phyloP scores from a whole-genome alignment of 176 grass and related monocot species.

The Raddia distichophylla region DNA sequence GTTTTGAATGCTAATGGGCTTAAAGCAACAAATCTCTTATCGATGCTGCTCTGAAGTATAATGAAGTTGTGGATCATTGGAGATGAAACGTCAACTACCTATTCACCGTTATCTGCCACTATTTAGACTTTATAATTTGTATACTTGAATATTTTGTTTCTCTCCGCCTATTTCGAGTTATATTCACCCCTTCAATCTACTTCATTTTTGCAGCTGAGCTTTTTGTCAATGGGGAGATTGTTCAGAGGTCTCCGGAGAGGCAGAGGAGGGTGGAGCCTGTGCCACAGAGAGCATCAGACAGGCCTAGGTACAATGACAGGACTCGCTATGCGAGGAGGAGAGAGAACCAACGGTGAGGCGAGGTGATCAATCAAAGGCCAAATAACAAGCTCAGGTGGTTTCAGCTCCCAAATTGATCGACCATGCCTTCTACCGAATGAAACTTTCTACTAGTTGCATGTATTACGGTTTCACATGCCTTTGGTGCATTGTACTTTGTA shows the following conservation, averaged over 20 bases:
- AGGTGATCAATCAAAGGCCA: not conserved
- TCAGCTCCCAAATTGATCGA: not conserved
- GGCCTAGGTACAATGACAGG: conserved; percentile 86
- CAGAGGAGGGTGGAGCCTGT: conserved; percentile 90
- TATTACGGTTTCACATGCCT: not conserved
- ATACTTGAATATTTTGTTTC: not conserved
- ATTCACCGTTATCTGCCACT: not conserved
- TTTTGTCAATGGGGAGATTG: conserved; percentile 88
- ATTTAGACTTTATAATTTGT: not conserved
- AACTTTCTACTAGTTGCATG: conserved; percentile 17
- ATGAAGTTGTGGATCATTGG: conserved; percentile 5
- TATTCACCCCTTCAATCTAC: not conserved
- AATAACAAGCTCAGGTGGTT: conserved; percentile 27
- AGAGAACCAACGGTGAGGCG: conserved; percentile 64
- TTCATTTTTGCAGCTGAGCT: conserved; percentile 76
- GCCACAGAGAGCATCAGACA: conserved; percentile 72
- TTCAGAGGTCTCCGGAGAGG: conserved; percentile 83
- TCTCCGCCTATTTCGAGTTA: not conserved
- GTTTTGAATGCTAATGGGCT: conserved; percentile 50
- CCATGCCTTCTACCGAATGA: conserved; percentile 4
- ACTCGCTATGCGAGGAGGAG: conserved; percentile 73
- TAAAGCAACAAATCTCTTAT: conserved; percentile 20
- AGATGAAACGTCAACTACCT: conserved; percentile 11
- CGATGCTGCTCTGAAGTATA: conserved; percentile 19
- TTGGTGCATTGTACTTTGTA: not conserved